phyloP scores from a whole-genome alignment of 805 yeast genomes.

The Cyberlindnera euphorbiae region DNA sequence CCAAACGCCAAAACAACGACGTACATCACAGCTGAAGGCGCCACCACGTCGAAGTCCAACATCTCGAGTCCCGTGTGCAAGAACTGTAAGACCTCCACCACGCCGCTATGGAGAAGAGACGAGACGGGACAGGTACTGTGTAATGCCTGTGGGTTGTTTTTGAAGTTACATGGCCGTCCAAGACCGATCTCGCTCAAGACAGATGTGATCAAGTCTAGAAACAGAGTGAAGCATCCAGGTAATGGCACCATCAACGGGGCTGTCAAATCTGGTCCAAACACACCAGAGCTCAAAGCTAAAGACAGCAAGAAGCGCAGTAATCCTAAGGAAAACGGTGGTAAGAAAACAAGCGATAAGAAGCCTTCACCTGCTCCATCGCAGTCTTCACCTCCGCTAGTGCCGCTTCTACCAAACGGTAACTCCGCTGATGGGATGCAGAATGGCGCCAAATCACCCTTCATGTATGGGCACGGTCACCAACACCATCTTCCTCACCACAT shows the following conservation, averaged over 20 bases:
- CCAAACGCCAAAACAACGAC: constrained; percentile 62
- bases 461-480: constrained; percentile 10
- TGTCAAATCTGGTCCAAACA: constrained; percentile 18
- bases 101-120: constrained; percentile 94
- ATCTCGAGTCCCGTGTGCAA: constrained; percentile 71
- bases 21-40: constrained; percentile 49
- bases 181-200: constrained; percentile 89
- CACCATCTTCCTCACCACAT: constrained; percentile 24
- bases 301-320: constrained; percentile 13
- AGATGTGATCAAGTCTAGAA: constrained; percentile 87
- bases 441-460: constrained; percentile 16
- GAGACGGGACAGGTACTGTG: constrained; percentile 87
- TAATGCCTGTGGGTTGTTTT: constrained; percentile 88
- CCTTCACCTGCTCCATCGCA: constrained; percentile 10
- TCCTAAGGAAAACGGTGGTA: constrained; percentile 2
- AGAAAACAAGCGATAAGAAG: constrained; percentile 4
- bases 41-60: constrained; percentile 60
- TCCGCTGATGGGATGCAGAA: neutral
- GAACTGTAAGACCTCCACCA: constrained; percentile 87
- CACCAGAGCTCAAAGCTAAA: constrained; percentile 21
- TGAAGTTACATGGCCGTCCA: constrained; percentile 88
- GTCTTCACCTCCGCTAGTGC: constrained; percentile 35
- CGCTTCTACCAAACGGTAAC: constrained; percentile 34
- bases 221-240: constrained; percentile 60
- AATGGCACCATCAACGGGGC: constrained; percentile 5